Base-by-base conservation (phyloP, 495 filamentous ascomycete genomes). In the Penicillium tannophilum region DNA sequence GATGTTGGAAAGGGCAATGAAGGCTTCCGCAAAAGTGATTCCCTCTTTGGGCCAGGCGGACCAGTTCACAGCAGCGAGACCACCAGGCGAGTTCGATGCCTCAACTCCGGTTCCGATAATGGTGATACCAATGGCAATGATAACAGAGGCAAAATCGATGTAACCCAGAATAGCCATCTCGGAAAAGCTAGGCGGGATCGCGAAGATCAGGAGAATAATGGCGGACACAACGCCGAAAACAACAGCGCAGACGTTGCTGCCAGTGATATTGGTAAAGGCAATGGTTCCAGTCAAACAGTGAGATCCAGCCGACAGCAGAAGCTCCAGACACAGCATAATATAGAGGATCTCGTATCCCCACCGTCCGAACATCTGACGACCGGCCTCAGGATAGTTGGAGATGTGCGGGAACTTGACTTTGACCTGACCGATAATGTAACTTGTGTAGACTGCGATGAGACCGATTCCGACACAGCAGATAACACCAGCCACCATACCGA, bases 361-460 rank as follows among this genome's bases (percentile, higher is more conserved):
- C n/a, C 48, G 48, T 16, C 48, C 48, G 16, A 47, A 36, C 54
- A 88, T 78, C 46, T 89, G 63, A 20, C 75, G 67, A 14, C 84
- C 83, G 12, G 80, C 85, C 61, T 90, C 86, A 23, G 84, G 81
- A 54, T 89, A 86, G 67, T 84, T 77, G 56, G 79, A 65, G 14
- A 90, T 79, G 14, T 84, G 69, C 2, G 87, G 88, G 64, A 82
- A 83, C 52, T 76, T 78, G 31, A 85, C 30, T 66, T 88, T 88
- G 58, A 90, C 82, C 65, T 89, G 85, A 30, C 84, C 87, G 58
- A 90, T 76, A 45, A 89, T 76, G 52, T 84, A 88, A 62, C 84
- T 84, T 35, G 85, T 87, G 70, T 90, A 91, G 50, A 83, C 83
- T 39, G 88, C 83, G 17, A 88, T 55, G n/a, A 88, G 55, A 12